Percentiles rank a stretch among this genome's conserved stretches.
Conservation (phyloP, 768 basidiomycete species). For the Podaxis sp. region DNA sequence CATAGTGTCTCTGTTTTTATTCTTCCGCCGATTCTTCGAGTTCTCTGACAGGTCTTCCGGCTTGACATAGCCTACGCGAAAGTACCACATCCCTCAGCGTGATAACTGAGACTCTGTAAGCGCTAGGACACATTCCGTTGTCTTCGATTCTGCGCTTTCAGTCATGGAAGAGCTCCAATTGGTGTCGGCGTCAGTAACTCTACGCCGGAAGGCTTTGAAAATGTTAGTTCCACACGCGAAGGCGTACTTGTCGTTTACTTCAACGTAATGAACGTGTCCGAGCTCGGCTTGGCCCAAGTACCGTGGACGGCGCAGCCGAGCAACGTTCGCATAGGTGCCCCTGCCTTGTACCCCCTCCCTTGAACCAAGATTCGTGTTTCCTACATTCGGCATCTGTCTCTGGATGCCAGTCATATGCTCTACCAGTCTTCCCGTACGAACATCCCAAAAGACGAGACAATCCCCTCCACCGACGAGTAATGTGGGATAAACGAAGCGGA, state of each 20-base stretch:
- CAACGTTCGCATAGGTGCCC: background rate
- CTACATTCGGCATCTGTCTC: background rate
- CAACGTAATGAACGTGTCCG: conserved; percentile 1
- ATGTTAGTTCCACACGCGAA: conserved; percentile 1
- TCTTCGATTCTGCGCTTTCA: background rate
- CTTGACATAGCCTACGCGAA: background rate
- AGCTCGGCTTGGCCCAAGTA: background rate
- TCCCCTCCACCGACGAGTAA: conserved; percentile 48
- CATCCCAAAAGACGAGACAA: conserved; percentile 61
- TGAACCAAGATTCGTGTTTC: background rate
- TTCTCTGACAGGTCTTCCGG: background rate
- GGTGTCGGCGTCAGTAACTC: too few species aligned
- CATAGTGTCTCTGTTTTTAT: background rate
- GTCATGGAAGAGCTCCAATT: background rate
- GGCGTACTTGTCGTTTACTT: conserved; percentile 7
- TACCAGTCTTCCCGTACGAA: conserved; percentile 47
- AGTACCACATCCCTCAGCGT: conserved; percentile 4
- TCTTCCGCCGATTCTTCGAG: background rate
- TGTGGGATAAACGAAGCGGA: conserved; percentile 52
- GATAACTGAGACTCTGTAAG: background rate
- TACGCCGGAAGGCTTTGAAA: conserved; percentile 2
- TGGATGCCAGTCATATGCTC: conserved; percentile 49
- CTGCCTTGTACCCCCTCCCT: background rate
- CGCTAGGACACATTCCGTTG: background rate
- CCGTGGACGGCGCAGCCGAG: background rate